Conservation (phyloP, 2,329 filamentous ascomycete genomes). For the Diaporthe velutina region DNA sequence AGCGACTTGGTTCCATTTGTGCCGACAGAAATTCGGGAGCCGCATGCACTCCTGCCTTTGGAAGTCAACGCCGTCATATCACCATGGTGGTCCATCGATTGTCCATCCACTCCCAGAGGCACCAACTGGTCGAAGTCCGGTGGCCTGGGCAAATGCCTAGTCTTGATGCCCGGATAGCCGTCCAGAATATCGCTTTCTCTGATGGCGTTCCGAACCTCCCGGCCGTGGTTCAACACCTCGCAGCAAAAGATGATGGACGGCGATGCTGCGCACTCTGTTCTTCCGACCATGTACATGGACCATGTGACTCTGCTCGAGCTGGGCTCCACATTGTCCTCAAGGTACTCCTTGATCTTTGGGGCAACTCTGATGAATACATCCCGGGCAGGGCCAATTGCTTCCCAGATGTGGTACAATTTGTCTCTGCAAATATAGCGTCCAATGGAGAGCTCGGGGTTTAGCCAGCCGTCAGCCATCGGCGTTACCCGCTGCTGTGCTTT, state of each 20-base stretch:
- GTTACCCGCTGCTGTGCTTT: neutral
- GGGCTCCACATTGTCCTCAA: neutral
- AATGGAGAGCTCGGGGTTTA: constrained; percentile 5
- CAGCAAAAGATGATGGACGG: constrained; percentile 33
- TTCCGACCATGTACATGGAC: constrained; percentile 31
- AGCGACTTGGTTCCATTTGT: neutral
- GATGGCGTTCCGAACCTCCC: neutral
- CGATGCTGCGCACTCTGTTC: neutral
- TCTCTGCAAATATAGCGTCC: neutral
- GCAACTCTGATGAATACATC: neutral
- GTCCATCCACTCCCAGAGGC: neutral
- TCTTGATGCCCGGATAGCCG: constrained; percentile 26
- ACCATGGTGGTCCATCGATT: rapidly evolving
- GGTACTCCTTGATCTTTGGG: constrained; percentile 5
- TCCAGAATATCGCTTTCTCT: neutral
- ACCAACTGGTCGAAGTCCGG: constrained; percentile 14
- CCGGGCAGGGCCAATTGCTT: constrained; percentile 17
- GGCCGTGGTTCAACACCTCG: neutral
- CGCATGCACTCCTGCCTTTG: neutral
- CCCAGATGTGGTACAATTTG: constrained; percentile 8
- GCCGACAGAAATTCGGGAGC: neutral
- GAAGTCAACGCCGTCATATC: neutral
- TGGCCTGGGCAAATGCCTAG: neutral
- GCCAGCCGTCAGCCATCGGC: neutral
- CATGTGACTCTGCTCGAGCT: constrained; percentile 20